A percentile compares a stretch with the other conserved stretches of the same genome.
These are phyloP conservation scores for Tuber indicum DNA, from an alignment of 495 filamentous ascomycete genomes.

Conservation along the genomic window DNA sequence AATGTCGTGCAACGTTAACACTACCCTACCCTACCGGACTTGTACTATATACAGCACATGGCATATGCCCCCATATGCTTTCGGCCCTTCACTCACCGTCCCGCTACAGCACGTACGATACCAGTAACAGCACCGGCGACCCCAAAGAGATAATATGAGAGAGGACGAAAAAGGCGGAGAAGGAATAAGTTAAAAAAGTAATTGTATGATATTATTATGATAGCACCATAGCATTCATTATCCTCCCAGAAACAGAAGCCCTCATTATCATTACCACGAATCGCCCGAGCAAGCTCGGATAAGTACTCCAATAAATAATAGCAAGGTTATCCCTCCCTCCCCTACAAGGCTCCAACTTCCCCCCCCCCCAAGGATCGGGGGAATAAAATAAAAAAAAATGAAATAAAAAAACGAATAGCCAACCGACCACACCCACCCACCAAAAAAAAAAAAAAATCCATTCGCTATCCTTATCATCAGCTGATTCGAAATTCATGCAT, in stretches of 20 bases:
- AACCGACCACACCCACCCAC: not conserved
- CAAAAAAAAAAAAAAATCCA: not conserved
- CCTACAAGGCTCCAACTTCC: not conserved
- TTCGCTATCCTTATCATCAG: slow-evolving; percentile 40
- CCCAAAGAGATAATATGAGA: not conserved
- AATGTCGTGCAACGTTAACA: not conserved
- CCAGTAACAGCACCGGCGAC: not conserved
- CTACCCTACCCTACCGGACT: not conserved
- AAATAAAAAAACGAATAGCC: not conserved
- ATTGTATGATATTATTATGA: not conserved
- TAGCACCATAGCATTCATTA: not conserved
- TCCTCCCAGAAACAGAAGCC: no score
- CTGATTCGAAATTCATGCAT: slow-evolving; percentile 39
- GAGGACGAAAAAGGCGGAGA: not conserved
- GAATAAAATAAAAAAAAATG: not conserved
- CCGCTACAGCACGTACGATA: not conserved
- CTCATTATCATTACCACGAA: no score
- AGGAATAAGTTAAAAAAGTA: not conserved
- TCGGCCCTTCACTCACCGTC: not conserved
- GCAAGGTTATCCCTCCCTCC: not conserved
- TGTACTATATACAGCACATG: not conserved
- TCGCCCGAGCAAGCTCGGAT: no score
- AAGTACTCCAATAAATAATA: not conserved
- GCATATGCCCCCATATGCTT: not conserved
- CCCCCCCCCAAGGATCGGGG: not conserved